These are phyloP conservation scores for Dothideomycetidae sp. DNA, from an alignment of 2,329 filamentous ascomycete genomes.

Conservation along the genomic window DNA sequence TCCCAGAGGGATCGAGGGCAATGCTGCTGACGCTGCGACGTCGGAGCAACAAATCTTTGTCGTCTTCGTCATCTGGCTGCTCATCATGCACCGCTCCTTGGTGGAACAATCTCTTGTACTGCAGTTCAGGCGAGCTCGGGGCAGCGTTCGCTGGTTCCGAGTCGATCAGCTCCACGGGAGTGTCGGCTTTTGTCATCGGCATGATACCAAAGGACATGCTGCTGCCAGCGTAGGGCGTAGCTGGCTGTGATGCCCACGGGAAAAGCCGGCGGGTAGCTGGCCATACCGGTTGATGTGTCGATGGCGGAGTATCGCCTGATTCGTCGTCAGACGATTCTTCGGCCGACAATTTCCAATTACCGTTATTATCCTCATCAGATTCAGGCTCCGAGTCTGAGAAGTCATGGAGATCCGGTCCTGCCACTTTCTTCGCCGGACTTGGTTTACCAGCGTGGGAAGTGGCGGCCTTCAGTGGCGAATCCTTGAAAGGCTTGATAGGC, in stretches of 20 bases:
- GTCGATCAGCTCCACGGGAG: not conserved
- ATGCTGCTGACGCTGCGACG: slow-evolving; percentile 7
- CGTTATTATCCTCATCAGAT: slow-evolving; percentile 14
- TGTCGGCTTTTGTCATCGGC: slow-evolving; percentile 5
- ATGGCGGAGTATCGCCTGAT: slow-evolving; percentile 21
- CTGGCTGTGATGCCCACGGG: slow-evolving; percentile 20
- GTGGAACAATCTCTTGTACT: slow-evolving; percentile 31
- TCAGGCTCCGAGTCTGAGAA: slow-evolving; percentile 21
- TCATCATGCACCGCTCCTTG: not conserved
- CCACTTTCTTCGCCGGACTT: not conserved
- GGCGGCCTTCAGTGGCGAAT: not conserved
- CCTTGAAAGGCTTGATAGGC: not conserved
- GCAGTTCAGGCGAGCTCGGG: slow-evolving; percentile 26
- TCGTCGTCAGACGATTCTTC: slow-evolving; percentile 20
- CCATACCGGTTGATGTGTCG: slow-evolving; percentile 19
- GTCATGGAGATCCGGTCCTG: slow-evolving; percentile 6
- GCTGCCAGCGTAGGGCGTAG: slow-evolving; percentile 14
- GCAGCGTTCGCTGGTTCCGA: not conserved
- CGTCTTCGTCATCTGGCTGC: slow-evolving; percentile 4
- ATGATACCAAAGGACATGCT: slow-evolving; percentile 11
- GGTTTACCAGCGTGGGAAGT: not conserved
- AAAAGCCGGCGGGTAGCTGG: slow-evolving; percentile 16
- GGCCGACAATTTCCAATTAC: slow-evolving; percentile 17
- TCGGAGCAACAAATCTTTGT: slow-evolving; percentile 7
- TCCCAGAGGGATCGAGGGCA: slow-evolving; percentile 15